Percentiles rank a stretch among this genome's conserved stretches.
phyloP scores from a whole-genome alignment of 140 eudicot genomes.

The Stevia rebaudiana region DNA sequence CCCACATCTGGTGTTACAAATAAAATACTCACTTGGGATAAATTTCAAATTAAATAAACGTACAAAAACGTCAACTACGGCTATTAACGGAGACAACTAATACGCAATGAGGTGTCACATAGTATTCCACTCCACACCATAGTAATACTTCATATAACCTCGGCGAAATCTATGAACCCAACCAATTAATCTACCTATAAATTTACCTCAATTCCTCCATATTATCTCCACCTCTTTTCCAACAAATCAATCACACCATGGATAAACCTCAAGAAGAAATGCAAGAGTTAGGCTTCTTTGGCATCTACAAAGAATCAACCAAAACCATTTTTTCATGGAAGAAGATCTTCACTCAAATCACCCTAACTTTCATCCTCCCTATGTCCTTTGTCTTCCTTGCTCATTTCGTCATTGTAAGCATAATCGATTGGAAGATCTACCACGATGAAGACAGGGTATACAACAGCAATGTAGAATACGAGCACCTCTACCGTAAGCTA shows the following conservation, averaged over 20 bases:
- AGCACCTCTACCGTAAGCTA: conserved; percentile 9
- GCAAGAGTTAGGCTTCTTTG: conserved; percentile 54
- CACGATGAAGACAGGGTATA: not conserved
- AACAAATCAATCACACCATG: conserved; percentile 25
- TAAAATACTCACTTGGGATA: too few relatives aligned
- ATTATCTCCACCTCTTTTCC: conserved; percentile 8
- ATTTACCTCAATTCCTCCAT: not conserved
- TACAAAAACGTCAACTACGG: not conserved
- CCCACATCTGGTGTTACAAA: too few relatives aligned
- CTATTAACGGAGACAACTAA: not conserved
- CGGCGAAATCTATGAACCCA: conserved; percentile 5
- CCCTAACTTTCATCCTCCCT: conserved; percentile 53
- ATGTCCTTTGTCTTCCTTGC: conserved; percentile 46
- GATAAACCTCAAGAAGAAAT: conserved; percentile 65
- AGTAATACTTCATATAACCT: conserved; percentile 3
- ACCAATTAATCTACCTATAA: conserved; percentile 1
- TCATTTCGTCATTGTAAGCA: conserved; percentile 18
- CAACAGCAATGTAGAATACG: not conserved
- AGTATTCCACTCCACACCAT: conserved; percentile 22
- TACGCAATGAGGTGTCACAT: conserved; percentile 9
- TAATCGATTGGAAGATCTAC: conserved; percentile 14
- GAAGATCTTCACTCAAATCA: conserved; percentile 47
- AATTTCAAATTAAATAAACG: too few relatives aligned
- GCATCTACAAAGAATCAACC: conserved; percentile 46
- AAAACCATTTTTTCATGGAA: conserved; percentile 33